A percentile compares a stretch with the other conserved stretches of the same genome.
These are phyloP conservation scores for Rutstroemia sp. DNA, from an alignment of 2,329 filamentous ascomycete species.

Conservation along the genomic window DNA sequence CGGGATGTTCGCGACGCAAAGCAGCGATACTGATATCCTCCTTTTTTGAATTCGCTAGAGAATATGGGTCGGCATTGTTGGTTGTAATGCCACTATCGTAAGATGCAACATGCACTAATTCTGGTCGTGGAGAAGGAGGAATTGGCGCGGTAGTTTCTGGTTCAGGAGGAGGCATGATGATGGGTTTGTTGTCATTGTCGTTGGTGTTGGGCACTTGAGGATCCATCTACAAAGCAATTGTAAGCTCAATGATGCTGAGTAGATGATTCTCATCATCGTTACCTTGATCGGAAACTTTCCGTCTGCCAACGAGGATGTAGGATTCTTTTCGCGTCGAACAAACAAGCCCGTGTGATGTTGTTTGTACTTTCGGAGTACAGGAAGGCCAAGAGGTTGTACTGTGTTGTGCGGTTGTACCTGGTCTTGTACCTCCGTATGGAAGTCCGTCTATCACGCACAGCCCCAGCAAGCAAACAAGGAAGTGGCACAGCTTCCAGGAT, in stretches of 20 bases:
- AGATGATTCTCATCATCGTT: not conserved
- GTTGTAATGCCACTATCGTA: not conserved
- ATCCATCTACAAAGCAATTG: not conserved
- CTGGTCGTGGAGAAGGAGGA: not conserved
- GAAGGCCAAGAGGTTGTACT: not conserved
- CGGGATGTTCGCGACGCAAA: conserved; percentile 42
- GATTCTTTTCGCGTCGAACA: not conserved
- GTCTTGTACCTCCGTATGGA: not conserved
- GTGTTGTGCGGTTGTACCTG: too few relatives aligned
- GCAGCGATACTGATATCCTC: conserved; percentile 33
- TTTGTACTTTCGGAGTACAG: not conserved
- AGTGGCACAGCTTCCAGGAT: too few relatives aligned
- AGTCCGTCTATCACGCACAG: not conserved
- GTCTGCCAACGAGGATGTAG: not conserved
- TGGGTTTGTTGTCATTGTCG: not conserved
- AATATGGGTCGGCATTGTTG: conserved; percentile 29
- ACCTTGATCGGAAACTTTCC: not conserved
- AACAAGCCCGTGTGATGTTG: not conserved
- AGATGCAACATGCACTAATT: not conserved
- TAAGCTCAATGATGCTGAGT: not conserved
- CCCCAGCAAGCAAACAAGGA: too few relatives aligned
- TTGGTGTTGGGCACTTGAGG: not conserved
- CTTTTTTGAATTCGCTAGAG: conserved; percentile 27
- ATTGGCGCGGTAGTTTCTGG: not conserved
- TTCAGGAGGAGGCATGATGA: not conserved